Conservation (phyloP, 805 yeast genomes). For the Lachancea kluyveri region DNA sequence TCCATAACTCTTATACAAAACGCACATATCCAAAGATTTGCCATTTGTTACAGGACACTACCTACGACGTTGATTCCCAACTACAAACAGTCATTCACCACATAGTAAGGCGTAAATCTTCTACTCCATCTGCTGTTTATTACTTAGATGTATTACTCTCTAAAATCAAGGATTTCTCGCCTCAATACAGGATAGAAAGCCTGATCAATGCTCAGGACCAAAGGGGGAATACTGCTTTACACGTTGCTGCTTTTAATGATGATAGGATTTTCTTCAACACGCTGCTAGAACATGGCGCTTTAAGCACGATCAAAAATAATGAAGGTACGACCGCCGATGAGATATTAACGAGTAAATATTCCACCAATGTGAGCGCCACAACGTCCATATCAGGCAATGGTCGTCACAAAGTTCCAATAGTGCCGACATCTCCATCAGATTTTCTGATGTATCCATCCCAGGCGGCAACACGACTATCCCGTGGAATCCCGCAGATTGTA, state of each 20-base stretch:
- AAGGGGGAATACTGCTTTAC: conserved; percentile 87
- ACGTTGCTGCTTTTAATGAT: conserved; percentile 70
- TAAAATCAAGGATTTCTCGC: conserved; percentile 60
- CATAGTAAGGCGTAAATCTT: conserved; percentile 64
- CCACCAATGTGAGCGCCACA: conserved; percentile 1
- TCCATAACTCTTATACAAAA: conserved; percentile 80
- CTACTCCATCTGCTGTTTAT: conserved; percentile 75
- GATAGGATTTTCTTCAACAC: conserved; percentile 39
- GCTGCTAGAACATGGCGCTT: conserved; percentile 24
- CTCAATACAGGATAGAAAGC: conserved; percentile 53
- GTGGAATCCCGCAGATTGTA: conserved; percentile 25
- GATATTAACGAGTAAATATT: conserved; percentile 34
- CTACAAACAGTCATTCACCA: conserved; percentile 83
- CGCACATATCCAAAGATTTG: conserved; percentile 74
- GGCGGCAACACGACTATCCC: conserved; percentile 26
- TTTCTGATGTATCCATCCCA: conserved; percentile 28
- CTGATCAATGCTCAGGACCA: conserved; percentile 59
- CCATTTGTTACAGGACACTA: conserved; percentile 67
- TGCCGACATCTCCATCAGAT: conserved; percentile 14
- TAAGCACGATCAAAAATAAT: conserved; percentile 43
- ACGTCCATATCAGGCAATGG: conserved; percentile 4
- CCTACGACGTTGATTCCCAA: conserved; percentile 68
- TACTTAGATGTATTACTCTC: conserved; percentile 72
- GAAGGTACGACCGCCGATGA: conserved; percentile 25
- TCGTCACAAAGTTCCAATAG: conserved; percentile 2